Evolutionary conservation across 208 protist species (phyloP).

Genomic region (Angomonas ambiguus): DNA sequence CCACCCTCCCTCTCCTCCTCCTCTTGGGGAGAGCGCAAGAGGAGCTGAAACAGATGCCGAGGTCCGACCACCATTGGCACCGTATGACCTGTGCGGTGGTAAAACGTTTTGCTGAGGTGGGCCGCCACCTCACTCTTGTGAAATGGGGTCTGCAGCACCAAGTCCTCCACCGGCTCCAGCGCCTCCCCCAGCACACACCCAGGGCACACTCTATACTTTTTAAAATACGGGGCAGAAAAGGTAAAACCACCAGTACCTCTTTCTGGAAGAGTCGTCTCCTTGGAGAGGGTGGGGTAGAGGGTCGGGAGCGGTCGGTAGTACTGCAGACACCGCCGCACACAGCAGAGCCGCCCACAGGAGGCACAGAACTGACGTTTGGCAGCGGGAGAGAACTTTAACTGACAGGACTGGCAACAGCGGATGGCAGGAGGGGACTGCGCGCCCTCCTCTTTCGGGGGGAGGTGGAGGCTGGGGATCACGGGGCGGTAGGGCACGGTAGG

Average conservation of each 20-base stretch:
- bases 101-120: constrained; percentile 15
- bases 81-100: constrained; percentile 28
- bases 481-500: constrained; percentile 39
- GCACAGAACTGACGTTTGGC: constrained; percentile 62
- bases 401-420: constrained; percentile 16
- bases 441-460: not conserved
- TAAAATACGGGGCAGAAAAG: not conserved
- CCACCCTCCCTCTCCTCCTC: no score
- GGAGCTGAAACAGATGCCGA: not conserved
- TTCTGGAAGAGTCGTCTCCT: no score
- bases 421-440: no score
- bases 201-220: constrained; percentile 35
- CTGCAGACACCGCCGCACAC: constrained; percentile 43
- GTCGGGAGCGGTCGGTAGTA: constrained; percentile 53
- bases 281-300: constrained; percentile 17
- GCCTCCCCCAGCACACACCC: constrained; percentile 52
- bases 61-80: constrained; percentile 51
- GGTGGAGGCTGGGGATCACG: constrained; percentile 11
- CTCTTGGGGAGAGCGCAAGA: not conserved
- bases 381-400: constrained; percentile 19
- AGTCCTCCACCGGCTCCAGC: constrained; percentile 58
- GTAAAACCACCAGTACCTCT: no score
- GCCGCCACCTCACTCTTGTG: constrained; percentile 70
- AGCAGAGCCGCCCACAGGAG: constrained; percentile 63
- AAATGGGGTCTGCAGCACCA: constrained; percentile 44